Base-by-base conservation (phyloP, 2,329 filamentous ascomycete species). In the Didymella arachidicola region DNA sequence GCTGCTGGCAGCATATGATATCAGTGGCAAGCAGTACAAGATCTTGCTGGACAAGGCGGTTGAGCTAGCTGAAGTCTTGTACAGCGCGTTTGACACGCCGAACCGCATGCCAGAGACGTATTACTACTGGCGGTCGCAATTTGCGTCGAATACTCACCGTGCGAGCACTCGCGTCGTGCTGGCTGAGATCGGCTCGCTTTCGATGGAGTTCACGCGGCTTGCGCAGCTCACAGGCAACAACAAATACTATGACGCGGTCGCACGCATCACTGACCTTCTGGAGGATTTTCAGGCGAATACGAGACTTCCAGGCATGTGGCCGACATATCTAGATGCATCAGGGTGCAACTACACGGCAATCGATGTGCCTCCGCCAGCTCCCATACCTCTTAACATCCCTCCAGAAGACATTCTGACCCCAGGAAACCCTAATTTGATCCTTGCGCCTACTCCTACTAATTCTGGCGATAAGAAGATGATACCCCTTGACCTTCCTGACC, bases 1-100 rank as follows among this genome's bases (percentile, higher is more conserved):
- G 1, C 82, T 91, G 53, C 69, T 91, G 54, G 84, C 86, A n/a
- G 88, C 89, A 0, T 90, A 90, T 69, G 89, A 91, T 69, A 73
- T 91, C 22, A 89, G 86, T 66, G 80, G 79, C 32, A 81, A 81
- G 53, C 78, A 82, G 57, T 77, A 82, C 59, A 71, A 72, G 26
- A 78, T 79, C n/a, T 73, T 90, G 52, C 78, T 90, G 38, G 77
- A 77, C 39, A 90, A 90, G 72, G 87, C 88, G 1, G 78, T 80
- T 1, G 86, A 90, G 74, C 79, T 90, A 11, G 88, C 83, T 19
- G 84, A 88, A 57, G 76, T 90, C 69, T 78, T 91, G 25, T 87
- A 89, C 70, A 82, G 83, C 25, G 86, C 86, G 1, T 90, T 89
- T 65, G 87, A 90, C 64, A 90, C 88, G 11, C 85, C 85, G 1